A percentile compares a stretch with the other conserved stretches of the same genome.
Conservation (phyloP, 805 yeast species). For the Wickerhamomyces canadensis region DNA sequence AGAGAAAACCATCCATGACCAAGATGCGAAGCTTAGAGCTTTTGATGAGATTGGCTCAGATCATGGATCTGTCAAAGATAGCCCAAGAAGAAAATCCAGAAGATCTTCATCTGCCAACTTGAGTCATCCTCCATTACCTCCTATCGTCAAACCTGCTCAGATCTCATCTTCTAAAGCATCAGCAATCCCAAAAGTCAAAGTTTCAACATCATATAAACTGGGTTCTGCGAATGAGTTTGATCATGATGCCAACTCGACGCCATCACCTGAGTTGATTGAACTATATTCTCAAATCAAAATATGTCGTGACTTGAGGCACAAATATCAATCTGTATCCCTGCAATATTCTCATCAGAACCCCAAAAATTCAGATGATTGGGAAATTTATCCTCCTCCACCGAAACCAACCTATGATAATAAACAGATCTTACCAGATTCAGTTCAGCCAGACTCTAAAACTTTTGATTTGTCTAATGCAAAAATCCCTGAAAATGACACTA, state of each 20-base stretch:
- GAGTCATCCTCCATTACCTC: constrained; percentile 34
- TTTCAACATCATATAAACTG: constrained; percentile 33
- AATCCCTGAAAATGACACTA: constrained; percentile 43
- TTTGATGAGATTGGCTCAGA: constrained; percentile 31
- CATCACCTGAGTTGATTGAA: constrained; percentile 63
- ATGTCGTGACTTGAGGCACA: constrained; percentile 71
- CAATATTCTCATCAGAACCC: constrained; percentile 82
- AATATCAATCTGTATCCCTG: constrained; percentile 63
- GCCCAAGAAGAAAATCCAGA: constrained; percentile 28
- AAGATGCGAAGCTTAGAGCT: constrained; percentile 62
- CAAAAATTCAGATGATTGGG: constrained; percentile 70
- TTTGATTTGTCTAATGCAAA: constrained; percentile 38
- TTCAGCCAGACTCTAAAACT: constrained; percentile 35
- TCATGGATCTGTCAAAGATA: not conserved
- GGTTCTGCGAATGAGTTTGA: constrained; percentile 43
- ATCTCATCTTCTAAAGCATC: constrained; percentile 18
- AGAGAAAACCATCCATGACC: constrained; percentile 57
- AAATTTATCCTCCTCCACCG: constrained; percentile 90
- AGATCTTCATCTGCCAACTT: constrained; percentile 32
- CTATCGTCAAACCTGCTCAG: constrained; percentile 23
- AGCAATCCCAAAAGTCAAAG: constrained; percentile 4
- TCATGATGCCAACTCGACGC: constrained; percentile 48
- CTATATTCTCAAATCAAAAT: constrained; percentile 55
- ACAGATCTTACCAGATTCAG: constrained; percentile 38
- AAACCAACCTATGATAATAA: constrained; percentile 80